Evolutionary conservation across 148 eudicot species (phyloP), one percentile per base, ranked within the genome.

Genomic region (Simmondsia chinensis): DNA sequence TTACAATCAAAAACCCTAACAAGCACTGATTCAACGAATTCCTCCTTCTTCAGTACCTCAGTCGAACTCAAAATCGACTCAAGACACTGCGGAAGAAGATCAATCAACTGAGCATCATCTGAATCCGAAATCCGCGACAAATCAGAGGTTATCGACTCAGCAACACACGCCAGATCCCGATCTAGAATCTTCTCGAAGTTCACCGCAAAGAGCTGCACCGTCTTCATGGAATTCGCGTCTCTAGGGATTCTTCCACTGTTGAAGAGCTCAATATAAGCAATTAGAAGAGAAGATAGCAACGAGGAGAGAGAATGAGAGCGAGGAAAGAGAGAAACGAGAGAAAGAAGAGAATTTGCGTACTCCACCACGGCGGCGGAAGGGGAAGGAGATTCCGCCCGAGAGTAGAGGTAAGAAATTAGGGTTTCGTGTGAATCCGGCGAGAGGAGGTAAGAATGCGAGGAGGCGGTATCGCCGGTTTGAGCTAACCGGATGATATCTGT

Each of bases 71-170:
- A 39, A 11, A 71, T 60, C 17, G 71, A 18, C 2, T 68, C 38
- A 7, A 76, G 54, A 20, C 74, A 67, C 20, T 50, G 51, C 0
- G 77, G 74, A 6, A 76, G 60, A 18, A 76, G 35, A 33, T 53
- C 59, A 13, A 76, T 54, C 16, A 68, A 25, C 8, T 68, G 77
- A 23, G 71, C 65, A 44, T 64, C 72, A 2, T 76, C 82, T 14
- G 56, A 46, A 3, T 68, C 69, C n/a, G 9, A 1, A 0, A 71
- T 31, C 12, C 52, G 15, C 2, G 69, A 27, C 12, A 76, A 10
- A 37, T 48, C 39, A 3, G 60, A 56, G 1, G 53, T 20, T 7
- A 76, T 57, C 10, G 50, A 24, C 11, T 76, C 74, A 2, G 72
- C 31, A 1, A 69, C 14, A 20, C 45, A 27, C n/a, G 13, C 30